phyloP scores from a whole-genome alignment of 2,329 filamentous ascomycete genomes.

The Fusarium nisikadoi region DNA sequence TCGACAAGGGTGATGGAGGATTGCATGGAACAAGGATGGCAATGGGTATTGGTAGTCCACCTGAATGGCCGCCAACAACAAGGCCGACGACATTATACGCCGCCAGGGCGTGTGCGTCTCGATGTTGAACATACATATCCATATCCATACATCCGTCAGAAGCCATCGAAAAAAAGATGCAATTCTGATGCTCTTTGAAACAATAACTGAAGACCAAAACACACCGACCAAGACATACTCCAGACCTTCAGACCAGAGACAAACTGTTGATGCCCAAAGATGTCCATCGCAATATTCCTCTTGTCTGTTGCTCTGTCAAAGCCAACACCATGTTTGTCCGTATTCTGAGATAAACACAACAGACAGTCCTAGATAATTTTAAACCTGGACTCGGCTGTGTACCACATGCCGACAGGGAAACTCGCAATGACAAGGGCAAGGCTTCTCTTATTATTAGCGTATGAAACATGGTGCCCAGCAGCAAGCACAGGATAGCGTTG shows the following conservation, averaged over 20 bases:
- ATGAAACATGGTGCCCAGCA: slow-evolving; percentile 45
- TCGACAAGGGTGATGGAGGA: slow-evolving; percentile 32
- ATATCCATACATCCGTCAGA: background rate
- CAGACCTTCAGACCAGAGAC: background rate
- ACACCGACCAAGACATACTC: slow-evolving; percentile 4
- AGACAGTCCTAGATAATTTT: slow-evolving; percentile 38
- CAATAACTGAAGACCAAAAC: slow-evolving; percentile 10
- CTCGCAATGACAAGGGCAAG: slow-evolving; percentile 33
- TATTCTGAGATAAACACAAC: slow-evolving; percentile 32
- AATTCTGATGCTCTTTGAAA: slow-evolving; percentile 6
- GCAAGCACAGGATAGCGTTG: slow-evolving; percentile 35
- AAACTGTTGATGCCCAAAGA: slow-evolving; percentile 23
- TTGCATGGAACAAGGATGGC: slow-evolving; percentile 40
- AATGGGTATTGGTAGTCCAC: slow-evolving; percentile 38
- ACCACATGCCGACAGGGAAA: slow-evolving; percentile 40
- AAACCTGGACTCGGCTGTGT: slow-evolving; percentile 36
- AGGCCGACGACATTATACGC: slow-evolving; percentile 36
- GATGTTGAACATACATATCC: slow-evolving; percentile 27
- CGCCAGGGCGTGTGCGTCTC: slow-evolving; percentile 32
- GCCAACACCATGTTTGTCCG: slow-evolving; percentile 13
- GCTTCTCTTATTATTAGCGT: slow-evolving; percentile 43
- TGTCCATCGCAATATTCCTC: slow-evolving; percentile 13
- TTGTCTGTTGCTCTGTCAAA: slow-evolving; percentile 13
- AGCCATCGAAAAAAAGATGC: slow-evolving; percentile 1
- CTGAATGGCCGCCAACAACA: slow-evolving; percentile 31